A percentile compares a stretch with the other conserved stretches of the same genome.
These are phyloP conservation scores for Chenopodium suecicum DNA, from an alignment of 148 eudicot genomes.

Conservation along the genomic window DNA sequence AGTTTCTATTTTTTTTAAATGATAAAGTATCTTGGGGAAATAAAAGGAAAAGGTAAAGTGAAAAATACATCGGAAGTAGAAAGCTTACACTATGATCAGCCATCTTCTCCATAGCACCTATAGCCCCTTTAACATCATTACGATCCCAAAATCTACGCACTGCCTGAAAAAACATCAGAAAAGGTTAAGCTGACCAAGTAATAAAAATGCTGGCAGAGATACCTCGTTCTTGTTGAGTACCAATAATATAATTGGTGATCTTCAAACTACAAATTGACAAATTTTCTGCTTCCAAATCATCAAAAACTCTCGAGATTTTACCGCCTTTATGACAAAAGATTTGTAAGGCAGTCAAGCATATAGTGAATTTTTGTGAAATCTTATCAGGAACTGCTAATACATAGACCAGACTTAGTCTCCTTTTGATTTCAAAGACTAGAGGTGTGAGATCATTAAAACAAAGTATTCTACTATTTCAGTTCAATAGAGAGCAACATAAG, in stretches of 20 bases:
- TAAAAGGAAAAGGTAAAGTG: background rate
- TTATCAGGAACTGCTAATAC: background rate
- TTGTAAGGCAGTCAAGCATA: background rate
- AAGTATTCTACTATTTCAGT: background rate
- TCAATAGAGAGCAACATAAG: background rate
- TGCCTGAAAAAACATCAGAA: slow-evolving; percentile 41
- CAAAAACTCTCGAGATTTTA: background rate
- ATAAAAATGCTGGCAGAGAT: background rate
- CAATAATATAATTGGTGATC: background rate
- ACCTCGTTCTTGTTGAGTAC: background rate
- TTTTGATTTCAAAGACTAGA: background rate
- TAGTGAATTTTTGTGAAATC: background rate
- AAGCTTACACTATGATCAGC: slow-evolving; percentile 79
- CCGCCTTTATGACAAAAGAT: background rate
- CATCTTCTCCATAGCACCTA: slow-evolving; percentile 77
- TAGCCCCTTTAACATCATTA: slow-evolving; percentile 85
- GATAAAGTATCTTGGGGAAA: background rate
- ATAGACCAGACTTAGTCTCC: background rate
- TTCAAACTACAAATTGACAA: background rate
- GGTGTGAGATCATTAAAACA: background rate
- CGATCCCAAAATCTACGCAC: slow-evolving; percentile 80
- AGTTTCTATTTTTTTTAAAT: background rate
- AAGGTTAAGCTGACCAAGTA: slow-evolving; percentile 1
- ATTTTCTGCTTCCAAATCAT: background rate
- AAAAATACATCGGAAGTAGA: slow-evolving; percentile 14